Evolutionary conservation across 768 basidiomycete species (phyloP), one percentile per base, ranked within the genome.

Genomic region (Hortiboletus campestris): DNA sequence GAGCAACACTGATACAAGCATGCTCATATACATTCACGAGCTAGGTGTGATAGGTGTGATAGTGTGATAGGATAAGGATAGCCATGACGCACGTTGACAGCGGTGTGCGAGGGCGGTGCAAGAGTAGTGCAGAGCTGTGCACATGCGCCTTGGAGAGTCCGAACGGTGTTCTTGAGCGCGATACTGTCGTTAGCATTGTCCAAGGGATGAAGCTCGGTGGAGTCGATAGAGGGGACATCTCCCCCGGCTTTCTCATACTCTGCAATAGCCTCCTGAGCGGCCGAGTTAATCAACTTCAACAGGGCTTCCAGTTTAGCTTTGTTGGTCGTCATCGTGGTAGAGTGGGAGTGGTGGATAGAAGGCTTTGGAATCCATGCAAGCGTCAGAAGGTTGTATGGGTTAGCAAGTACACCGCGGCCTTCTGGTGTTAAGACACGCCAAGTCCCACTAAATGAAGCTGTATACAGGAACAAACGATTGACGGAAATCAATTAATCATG

Each of bases 121-220:
- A 74, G 61, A 16, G 70, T 71, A 13, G 67, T 45, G 55, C 72
- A 71, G 40, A 75, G 38, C 53, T 72, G 74, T 14, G 62, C 61
- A 53, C 72, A 73, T 36, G 72, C 72, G 32, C 72, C 74, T 51
- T 74, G 71, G 22, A 74, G 57, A 6, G 52, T 65, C 22, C 64
- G 62, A 32, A 74, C 45, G 1, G 67, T 59, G 25, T 45, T 51
- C 57, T 64, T 69, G 31, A 72, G 53, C 1, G 56, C 59, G 20
- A 67, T 51, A 3, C 59, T 55, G 49, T 71, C 63, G 19, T 58
- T 36, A 11, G 62, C 62, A 32, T 54, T 38, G 44, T 77, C 76
- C 46, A 78, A 63, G 2, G 74, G 73, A 36, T 75, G 72, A 34
- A 60, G 64, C n/a, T 50, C 57, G 0, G 63, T 64, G 25, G 69